These are phyloP conservation scores for Leptodontidium sp. DNA, from an alignment of 2,329 filamentous ascomycete species.

Conservation along the genomic window DNA sequence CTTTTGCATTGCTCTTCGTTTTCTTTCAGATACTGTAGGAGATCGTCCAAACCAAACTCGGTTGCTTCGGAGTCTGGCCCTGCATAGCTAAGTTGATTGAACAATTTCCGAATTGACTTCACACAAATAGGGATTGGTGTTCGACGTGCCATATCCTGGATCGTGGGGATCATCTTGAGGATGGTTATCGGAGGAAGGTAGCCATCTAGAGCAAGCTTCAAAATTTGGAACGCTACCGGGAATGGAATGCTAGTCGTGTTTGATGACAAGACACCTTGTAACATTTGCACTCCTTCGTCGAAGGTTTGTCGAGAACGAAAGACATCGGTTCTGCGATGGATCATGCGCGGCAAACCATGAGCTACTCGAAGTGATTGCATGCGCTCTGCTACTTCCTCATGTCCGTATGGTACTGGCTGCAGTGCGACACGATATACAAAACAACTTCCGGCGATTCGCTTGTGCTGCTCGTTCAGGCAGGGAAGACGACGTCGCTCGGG, in stretches of 20 bases:
- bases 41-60: constrained; percentile 49
- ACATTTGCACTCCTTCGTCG: constrained; percentile 29
- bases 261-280: constrained; percentile 40
- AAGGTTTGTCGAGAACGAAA: constrained; percentile 29
- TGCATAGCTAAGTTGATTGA: constrained; percentile 61
- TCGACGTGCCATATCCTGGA: constrained; percentile 42
- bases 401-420: background rate
- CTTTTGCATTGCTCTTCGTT: constrained; percentile 51
- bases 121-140: constrained; percentile 55
- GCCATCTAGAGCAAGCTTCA: constrained; percentile 69
- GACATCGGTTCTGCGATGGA: constrained; percentile 36
- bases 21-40: constrained; percentile 48
- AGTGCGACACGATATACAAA: constrained; percentile 59
- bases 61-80: constrained; percentile 57
- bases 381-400: constrained; percentile 42
- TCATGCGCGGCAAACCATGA: constrained; percentile 46
- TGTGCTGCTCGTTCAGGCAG: constrained; percentile 49
- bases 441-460: constrained; percentile 53
- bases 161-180: constrained; percentile 53
- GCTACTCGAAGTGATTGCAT: constrained; percentile 43
- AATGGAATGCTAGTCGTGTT: constrained; percentile 54
- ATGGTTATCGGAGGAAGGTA: constrained; percentile 65
- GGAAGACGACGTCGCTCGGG: constrained; percentile 44
- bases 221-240: constrained; percentile 66
- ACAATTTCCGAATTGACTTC: constrained; percentile 61